Conservation (phyloP, 2,329 filamentous ascomycete species). For the Calonectria hawksworthii region DNA sequence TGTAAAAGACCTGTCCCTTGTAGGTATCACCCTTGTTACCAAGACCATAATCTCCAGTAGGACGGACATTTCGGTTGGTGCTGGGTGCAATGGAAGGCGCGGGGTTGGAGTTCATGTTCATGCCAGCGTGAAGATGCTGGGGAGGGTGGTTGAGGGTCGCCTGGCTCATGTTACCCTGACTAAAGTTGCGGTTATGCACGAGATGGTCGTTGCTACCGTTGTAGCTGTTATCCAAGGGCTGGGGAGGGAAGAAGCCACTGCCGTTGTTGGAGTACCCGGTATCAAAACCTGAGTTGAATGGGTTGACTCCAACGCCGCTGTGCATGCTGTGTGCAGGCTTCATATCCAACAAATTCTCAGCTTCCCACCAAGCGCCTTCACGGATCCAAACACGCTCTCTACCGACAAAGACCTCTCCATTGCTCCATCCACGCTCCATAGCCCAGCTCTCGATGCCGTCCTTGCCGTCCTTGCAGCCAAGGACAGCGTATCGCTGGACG, state of each 20-base stretch:
- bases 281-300: conserved; percentile 67
- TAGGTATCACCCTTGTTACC: conserved; percentile 87
- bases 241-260: conserved; percentile 79
- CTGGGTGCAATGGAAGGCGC: conserved; percentile 74
- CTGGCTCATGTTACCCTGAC: conserved; percentile 70
- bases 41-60: conserved; percentile 87
- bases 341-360: conserved; percentile 94
- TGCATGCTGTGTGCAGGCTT: conserved; percentile 72
- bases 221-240: conserved; percentile 71
- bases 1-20: conserved; percentile 82
- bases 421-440: conserved; percentile 96
- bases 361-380: conserved; percentile 97
- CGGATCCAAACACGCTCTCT: conserved; percentile 96
- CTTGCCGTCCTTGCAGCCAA: conserved; percentile 90
- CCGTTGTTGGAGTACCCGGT: conserved; percentile 77
- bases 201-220: conserved; percentile 82
- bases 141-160: conserved; percentile 60
- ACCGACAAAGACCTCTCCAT: conserved; percentile 93
- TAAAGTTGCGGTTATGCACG: conserved; percentile 70
- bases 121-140: conserved; percentile 38
- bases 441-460: conserved; percentile 97
- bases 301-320: conserved; percentile 60
- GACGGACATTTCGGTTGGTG: conserved; percentile 67
- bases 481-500: conserved; percentile 80
- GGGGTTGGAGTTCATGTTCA: conserved; percentile 43